Conservation (phyloP, 2,329 filamentous ascomycete species). For the Myotisia sp. region DNA sequence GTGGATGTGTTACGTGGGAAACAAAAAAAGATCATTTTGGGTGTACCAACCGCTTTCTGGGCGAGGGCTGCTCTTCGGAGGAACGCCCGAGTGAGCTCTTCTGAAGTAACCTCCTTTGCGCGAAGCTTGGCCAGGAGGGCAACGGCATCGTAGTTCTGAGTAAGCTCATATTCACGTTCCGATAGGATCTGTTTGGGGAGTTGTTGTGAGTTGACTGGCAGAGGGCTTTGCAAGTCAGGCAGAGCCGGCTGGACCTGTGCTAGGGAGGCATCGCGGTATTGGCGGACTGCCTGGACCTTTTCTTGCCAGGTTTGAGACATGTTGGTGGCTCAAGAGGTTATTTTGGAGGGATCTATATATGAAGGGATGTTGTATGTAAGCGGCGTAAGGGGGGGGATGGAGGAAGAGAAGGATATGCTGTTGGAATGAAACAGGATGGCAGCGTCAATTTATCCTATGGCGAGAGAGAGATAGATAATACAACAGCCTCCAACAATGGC, state of each 20-base stretch:
- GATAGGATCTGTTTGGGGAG: slow-evolving; percentile 36
- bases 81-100: slow-evolving; percentile 39
- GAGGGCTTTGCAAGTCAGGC: slow-evolving; percentile 7
- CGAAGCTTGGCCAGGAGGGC: slow-evolving; percentile 31
- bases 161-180: slow-evolving; percentile 37
- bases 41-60: slow-evolving; percentile 34
- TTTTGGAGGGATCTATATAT: too few species aligned
- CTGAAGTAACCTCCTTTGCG: slow-evolving; percentile 30
- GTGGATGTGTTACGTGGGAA: too few species aligned
- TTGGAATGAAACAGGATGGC: too few species aligned
- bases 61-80: slow-evolving; percentile 41
- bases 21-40: too few species aligned
- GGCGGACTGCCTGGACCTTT: slow-evolving; percentile 13
- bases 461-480: too few species aligned
- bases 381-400: too few species aligned
- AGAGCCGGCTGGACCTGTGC: slow-evolving; percentile 16
- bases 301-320: slow-evolving; percentile 14
- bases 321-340: too few species aligned
- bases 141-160: slow-evolving; percentile 32
- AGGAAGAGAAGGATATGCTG: too few species aligned
- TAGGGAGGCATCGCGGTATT: slow-evolving; percentile 15
- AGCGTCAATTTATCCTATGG: too few species aligned
- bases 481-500: too few species aligned
- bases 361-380: too few species aligned
- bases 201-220: slow-evolving; percentile 13